Base-by-base conservation (phyloP, 495 filamentous ascomycete genomes). In the Trichoderma erinaceum region DNA sequence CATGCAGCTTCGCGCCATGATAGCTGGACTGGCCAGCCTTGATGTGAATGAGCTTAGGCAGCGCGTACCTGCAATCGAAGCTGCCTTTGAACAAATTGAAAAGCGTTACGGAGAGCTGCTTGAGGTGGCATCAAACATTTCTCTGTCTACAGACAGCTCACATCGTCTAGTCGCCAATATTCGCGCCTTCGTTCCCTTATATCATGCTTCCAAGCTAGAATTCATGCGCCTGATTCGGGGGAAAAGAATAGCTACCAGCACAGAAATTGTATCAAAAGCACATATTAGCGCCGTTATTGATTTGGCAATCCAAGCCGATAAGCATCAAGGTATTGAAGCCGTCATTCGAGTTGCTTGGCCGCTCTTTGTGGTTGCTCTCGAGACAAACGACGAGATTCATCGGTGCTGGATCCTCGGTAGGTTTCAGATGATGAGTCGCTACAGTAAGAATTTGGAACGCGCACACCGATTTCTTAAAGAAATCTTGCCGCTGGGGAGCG, bases 271-370 rank as follows among this genome's bases (percentile, higher is more conserved):
- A 5, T 25, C 56, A 11, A 21, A 61, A 21, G 25, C 25, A 13
- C 56, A 61, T 61, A 61, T 61, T 15, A 32, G 23, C 23, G 56
- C 56, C 56, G 35, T 61, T 35, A 25, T 61, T 18, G 56, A 61
- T 32, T 32, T 61, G 56, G 56, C 56, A 13, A 61, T 61, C 12
- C 56, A 61, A 32, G 23, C 56, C 16, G 56, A 61, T 32, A 61
- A 61, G 25, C 56, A 61, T 25, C 56, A 61, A 32, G 56, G 25
- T 16, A 21, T 61, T 25, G 56, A 61, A 18, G 56, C 16, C 13
- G 27, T 23, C 11, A 29, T 61, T 4, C 27, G 56, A 35, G 27
- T 61, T 11, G 56, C 56, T 12, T 61, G 56, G 56, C 56, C 56
- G 25, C 56, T 61, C 12, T 61, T 35, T 32, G 23, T 61, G 27